Evolutionary conservation across 2,329 filamentous ascomycete species (phyloP), one percentile per base, ranked within the genome.

Genomic region (Sclerotinia glacialis): DNA sequence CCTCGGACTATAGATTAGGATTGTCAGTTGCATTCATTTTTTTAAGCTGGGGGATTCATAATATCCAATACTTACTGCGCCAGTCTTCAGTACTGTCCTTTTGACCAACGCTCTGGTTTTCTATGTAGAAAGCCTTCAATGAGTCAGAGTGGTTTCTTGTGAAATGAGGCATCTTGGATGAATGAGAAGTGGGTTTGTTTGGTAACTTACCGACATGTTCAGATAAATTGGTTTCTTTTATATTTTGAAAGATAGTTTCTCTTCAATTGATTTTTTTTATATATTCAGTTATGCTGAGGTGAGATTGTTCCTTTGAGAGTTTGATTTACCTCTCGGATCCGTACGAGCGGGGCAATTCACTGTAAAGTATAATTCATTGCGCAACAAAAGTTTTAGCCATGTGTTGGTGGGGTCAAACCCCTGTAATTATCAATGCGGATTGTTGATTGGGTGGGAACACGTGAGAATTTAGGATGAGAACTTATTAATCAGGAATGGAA

Each of bases 21-120:
- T 40, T 61, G 58, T 55, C 34, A 64, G 60, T 56, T n/a, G 26
- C 14, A 40, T 21, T 26, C 44, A 71, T 67, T 42, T 16, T n/a
- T 34, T 9, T 16, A 14, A 28, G 28, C n/a, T 21, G 58, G 5
- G 5, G 11, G 7, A 58, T 63, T 34, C n/a, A 40, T 69, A n/a
- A 28, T 26, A 47, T 62, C 14, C 21, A 31, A n/a, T 53, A 78
- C 86, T 71, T 83, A 94, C 91, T 91, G 82, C 91, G 85, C 86
- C 90, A 93, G 77, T 95, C 91, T 79, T 95, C 91, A 67, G 89
- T 86, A 70, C 86, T 83, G 63, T 82, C 81, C 78, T 86, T 87
- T 79, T 93, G 90, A 73, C 91, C 91, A 72, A 93, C 87, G 78
- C 90, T 86, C 73, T 89, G 87, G 78, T 94, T 93, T 76, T 90